A percentile compares a stretch with the other conserved stretches of the same genome.
phyloP scores from a whole-genome alignment of 495 filamentous ascomycete genomes.

The Oleoguttula mirabilis region DNA sequence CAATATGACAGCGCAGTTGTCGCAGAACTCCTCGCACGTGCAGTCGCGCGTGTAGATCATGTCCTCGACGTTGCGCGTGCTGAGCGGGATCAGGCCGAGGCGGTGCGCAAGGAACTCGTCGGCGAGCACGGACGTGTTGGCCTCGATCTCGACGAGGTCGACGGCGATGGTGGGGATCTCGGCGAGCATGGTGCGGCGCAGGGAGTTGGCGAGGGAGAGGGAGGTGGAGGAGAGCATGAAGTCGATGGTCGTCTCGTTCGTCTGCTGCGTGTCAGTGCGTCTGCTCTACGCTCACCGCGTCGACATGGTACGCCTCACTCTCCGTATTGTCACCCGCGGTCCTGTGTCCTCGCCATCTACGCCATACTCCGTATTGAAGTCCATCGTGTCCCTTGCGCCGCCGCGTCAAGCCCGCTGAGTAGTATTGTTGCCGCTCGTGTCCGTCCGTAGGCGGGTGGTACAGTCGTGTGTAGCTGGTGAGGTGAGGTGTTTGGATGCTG shows the following conservation, averaged over 20 bases:
- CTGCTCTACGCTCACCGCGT: too few species aligned
- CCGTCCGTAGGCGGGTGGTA: too few species aligned
- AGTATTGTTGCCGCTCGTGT: too few species aligned
- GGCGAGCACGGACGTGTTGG: conserved; percentile 84
- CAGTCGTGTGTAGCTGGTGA: too few species aligned
- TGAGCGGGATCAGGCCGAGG: conserved; percentile 80
- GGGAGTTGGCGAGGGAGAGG: conserved; percentile 83
- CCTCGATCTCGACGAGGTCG: conserved; percentile 84
- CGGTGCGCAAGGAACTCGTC: conserved; percentile 95
- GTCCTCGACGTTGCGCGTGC: conserved; percentile 70
- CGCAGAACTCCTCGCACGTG: conserved; percentile 87
- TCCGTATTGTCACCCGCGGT: conserved; percentile 15
- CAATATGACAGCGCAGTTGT: conserved; percentile 74
- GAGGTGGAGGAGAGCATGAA: conserved; percentile 71
- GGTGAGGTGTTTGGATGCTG: too few species aligned
- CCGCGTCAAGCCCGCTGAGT: not conserved
- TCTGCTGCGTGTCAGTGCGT: too few species aligned
- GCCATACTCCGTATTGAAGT: conserved; percentile 12
- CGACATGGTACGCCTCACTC: too few species aligned
- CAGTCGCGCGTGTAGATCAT: conserved; percentile 88
- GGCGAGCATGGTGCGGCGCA: conserved; percentile 83
- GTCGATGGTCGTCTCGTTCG: conserved; percentile 57
- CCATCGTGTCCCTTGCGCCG: conserved; percentile 8
- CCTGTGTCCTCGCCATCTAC: conserved; percentile 10
- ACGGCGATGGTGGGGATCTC: conserved; percentile 93